Evolutionary conservation across 2,329 filamentous ascomycete genomes (phyloP).

Genomic region (Phoma sp.): DNA sequence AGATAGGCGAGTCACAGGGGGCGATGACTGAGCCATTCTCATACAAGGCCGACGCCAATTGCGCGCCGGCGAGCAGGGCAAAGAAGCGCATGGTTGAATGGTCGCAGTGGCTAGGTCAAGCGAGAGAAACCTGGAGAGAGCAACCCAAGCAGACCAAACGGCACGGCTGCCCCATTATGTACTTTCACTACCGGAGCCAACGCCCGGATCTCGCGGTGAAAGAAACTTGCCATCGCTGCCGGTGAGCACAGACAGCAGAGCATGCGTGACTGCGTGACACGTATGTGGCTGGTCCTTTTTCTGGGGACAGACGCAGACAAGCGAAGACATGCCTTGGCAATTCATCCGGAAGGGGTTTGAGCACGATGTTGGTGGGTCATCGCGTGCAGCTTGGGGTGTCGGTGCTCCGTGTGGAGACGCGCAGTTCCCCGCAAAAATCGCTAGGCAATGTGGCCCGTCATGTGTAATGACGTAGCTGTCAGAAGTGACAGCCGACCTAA

Average conservation of each 20-base stretch:
- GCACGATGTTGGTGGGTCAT: conserved; percentile 10
- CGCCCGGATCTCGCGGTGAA: conserved; percentile 15
- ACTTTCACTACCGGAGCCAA: conserved; percentile 5
- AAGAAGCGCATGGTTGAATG: conserved; percentile 22
- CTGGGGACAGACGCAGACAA: conserved; percentile 1
- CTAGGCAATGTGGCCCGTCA: conserved; percentile 2
- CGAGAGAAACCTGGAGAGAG: background rate
- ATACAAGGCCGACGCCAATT: conserved; percentile 56
- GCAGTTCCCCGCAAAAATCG: conserved; percentile 14
- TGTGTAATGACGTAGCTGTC: conserved; percentile 24
- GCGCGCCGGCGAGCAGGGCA: conserved; percentile 25
- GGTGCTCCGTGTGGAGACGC: conserved; percentile 7
- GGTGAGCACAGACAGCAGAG: conserved; percentile 10
- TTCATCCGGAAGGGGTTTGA: conserved; percentile 7
- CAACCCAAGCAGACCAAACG: background rate
- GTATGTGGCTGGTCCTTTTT: conserved; percentile 30
- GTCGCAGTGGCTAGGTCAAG: conserved; percentile 4
- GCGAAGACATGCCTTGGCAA: conserved; percentile 15
- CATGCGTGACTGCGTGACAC: conserved; percentile 13
- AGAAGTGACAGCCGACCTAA: background rate
- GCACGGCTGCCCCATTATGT: conserved; percentile 4
- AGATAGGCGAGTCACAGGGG: conserved; percentile 71
- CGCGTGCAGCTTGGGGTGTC: conserved; percentile 4
- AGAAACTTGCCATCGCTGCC: conserved; percentile 26
- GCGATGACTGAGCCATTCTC: conserved; percentile 65